Base-by-base conservation (phyloP, 495 filamentous ascomycete genomes). In the Podospora comata region DNA sequence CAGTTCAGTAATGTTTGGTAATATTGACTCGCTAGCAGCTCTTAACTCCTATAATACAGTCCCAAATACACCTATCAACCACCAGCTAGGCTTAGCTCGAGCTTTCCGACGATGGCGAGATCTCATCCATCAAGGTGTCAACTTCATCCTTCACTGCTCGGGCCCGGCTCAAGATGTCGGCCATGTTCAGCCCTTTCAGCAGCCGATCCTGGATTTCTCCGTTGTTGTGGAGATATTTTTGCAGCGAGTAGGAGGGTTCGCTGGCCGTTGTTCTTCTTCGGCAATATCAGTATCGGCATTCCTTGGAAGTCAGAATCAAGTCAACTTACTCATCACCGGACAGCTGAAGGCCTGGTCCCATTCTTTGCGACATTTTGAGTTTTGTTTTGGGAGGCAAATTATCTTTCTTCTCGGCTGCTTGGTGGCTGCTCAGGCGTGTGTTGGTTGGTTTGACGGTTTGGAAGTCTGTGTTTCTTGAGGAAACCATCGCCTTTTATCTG, bases 311-410 rank as follows among this genome's bases (percentile, higher is more conserved):
- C 30, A 62, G 2, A 30, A 3, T 23, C 0, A 5, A 20, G 15
- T 39, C 11, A 1, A 59, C 70, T 69, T 57, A 74, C 74, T 65
- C 67, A 13, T 74, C 70, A 9, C 70, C 70, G 5, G 74, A 74
- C 23, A 72, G 59, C 11, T 66, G 60, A 18, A 67, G 27, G 4
- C 2, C 44, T 23, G 34, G 6, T 16, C 68, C 32, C 13, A 39
- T 44, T 4, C 16, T 53, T 19, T 60, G 60, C 13, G 67, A 66
- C 63, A 67, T 71, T 9, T 39, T 53, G 64, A 20, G 39, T 19
- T 3, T 62, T 30, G 57, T n/a, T 20, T 67, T 44, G 11, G 7
- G 27, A 20, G n/a, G 18, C n/a, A 58, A 7, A 5, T 58, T 13
- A 4, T 27, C 30, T 30, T 27, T 27, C 0, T 44, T 62, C 20